These are phyloP conservation scores for Starmerella stigmatis DNA, from an alignment of 805 yeast species.

Conservation along the genomic window DNA sequence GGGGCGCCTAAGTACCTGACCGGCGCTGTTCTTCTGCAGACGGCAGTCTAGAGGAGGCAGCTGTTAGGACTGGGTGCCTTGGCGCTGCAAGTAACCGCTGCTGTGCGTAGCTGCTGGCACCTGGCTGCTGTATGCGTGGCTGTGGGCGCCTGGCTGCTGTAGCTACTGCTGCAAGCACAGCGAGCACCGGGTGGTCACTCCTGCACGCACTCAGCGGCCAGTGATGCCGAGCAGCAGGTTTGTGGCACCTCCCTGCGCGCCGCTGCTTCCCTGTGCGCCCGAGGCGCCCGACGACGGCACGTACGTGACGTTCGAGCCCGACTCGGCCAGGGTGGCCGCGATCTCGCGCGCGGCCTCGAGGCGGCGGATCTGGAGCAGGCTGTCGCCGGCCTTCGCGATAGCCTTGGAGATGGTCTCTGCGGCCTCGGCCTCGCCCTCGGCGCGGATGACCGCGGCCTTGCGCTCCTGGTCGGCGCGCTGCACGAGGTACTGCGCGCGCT, in stretches of 20 bases:
- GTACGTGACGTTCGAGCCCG: conserved; percentile 72
- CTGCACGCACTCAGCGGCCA: conserved; percentile 17
- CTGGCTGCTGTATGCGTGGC: no score
- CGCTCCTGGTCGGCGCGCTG: conserved; percentile 97
- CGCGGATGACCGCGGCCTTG: conserved; percentile 87
- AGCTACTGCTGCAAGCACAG: no score
- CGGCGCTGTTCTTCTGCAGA: no score
- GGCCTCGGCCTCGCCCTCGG: conserved; percentile 98
- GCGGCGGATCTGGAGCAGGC: conserved; percentile 83
- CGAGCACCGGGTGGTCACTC: no score
- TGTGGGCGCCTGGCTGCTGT: no score
- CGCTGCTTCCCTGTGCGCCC: conserved; percentile 28
- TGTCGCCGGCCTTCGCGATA: conserved; percentile 88
- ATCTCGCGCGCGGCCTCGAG: conserved; percentile 94
- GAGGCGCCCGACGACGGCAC: conserved; percentile 44
- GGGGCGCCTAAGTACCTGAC: no score
- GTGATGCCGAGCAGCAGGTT: conserved; percentile 31
- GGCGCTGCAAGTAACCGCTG: no score
- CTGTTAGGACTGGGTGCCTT: no score
- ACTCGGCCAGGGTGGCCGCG: conserved; percentile 72
- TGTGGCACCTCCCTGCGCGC: conserved; percentile 17
- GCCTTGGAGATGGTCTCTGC: conserved; percentile 94
- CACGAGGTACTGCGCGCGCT: conserved; percentile 84
- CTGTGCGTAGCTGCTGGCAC: no score
- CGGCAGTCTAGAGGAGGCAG: no score